Evolutionary conservation across 2,329 filamentous ascomycete species (phyloP), one percentile per base, ranked within the genome.

Genomic region (Chaetothyriales sp.): DNA sequence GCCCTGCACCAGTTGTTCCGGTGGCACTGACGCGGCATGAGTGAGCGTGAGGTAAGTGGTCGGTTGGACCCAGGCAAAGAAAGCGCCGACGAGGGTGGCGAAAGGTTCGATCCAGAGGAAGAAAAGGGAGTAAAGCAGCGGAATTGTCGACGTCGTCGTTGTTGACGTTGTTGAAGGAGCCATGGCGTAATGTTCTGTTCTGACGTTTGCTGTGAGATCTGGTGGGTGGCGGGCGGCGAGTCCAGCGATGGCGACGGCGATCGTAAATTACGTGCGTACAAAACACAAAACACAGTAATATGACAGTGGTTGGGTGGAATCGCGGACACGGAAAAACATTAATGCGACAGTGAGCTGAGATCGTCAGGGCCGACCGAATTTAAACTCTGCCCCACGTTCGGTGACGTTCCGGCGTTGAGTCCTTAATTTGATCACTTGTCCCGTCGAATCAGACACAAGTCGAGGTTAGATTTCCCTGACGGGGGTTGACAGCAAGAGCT

Each of bases 21-120:
- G n/a, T 55, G 52, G 74, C 2, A 74, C 70, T 6, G 77, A 74
- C 2, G 70, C 59, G 25, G 75, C 69, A 62, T 84, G 70, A 2
- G 83, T 86, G 48, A 86, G 70, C 5, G 67, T 54, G 28, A 89
- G 77, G 66, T 88, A 89, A 19, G 65, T 66, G 20, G 64, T 55
- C 49, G 74, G 76, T 49, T 66, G 63, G 60, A 72, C 72, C 59
- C 70, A 68, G 48, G 76, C 75, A 60, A 70, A 73, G 62, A 73
- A 70, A 53, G 76, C 74, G 25, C 77, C 77, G 2, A 70, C 62
- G 6, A 77, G 62, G 46, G 76, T 74, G 49, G 72, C 72, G 52
- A 76, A 50, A 18, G 77, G 77, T 66, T 90, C 85, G 60, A 89
- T 70, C 62, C 81, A 73, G 55, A 88, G 78, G 69, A 89, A 89